phyloP scores from a whole-genome alignment of 2,329 filamentous ascomycete genomes.

The Pseudogymnoascus sp. region DNA sequence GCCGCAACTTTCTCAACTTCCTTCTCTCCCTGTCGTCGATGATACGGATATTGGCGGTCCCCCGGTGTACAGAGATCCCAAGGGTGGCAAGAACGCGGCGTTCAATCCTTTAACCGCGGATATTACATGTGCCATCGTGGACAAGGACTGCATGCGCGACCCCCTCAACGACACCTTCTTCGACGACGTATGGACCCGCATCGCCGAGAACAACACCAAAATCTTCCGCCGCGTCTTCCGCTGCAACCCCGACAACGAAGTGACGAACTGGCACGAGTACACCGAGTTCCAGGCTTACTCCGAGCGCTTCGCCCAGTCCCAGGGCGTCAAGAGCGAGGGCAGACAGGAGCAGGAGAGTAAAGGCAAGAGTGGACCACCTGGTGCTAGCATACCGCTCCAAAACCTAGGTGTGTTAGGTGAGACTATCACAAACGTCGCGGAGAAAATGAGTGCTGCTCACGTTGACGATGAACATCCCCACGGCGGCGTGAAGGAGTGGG shows the following conservation, averaged over 20 bases:
- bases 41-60: conserved; percentile 80
- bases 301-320: conserved; percentile 55
- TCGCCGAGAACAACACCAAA: conserved; percentile 91
- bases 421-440: conserved; percentile 18
- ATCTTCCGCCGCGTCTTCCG: conserved; percentile 90
- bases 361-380: conserved; percentile 27
- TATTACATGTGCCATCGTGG: conserved; percentile 61
- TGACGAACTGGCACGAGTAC: conserved; percentile 89
- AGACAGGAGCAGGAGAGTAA: conserved; percentile 24
- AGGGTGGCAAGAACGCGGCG: conserved; percentile 33
- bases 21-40: conserved; percentile 59
- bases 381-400: conserved; percentile 12
- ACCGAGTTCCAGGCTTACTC: conserved; percentile 51
- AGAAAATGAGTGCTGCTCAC: conserved; percentile 19
- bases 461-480: conserved; percentile 16
- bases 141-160: conserved; percentile 91
- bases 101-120: conserved; percentile 54
- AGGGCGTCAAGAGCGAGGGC: conserved; percentile 29
- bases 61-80: conserved; percentile 47
- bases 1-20: conserved; percentile 60
- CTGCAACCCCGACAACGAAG: conserved; percentile 94
- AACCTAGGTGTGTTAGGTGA: conserved; percentile 14
- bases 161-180: conserved; percentile 76
- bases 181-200: conserved; percentile 77
- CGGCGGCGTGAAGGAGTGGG: conserved; percentile 24